Evolutionary conservation across 2,329 filamentous ascomycete species (phyloP).

Genomic region (Paramyrothecium roridum): DNA sequence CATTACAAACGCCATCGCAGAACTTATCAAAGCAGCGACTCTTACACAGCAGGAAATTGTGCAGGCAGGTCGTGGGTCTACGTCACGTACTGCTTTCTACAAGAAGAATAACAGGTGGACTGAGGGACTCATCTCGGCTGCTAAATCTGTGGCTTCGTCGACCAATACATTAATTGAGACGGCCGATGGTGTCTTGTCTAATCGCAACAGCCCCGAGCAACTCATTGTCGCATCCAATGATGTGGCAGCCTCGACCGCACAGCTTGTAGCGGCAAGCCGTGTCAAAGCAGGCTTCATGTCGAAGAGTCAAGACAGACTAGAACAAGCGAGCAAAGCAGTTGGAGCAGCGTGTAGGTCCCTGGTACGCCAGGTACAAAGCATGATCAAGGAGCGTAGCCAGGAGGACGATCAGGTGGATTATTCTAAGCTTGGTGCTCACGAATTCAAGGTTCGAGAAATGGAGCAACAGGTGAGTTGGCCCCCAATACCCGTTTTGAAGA

Average conservation of each 20-base stretch:
- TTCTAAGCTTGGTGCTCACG: constrained; percentile 79
- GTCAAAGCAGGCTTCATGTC: constrained; percentile 99
- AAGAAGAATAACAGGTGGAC: constrained; percentile 99
- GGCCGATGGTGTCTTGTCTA: constrained; percentile 89
- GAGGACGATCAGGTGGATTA: constrained; percentile 89
- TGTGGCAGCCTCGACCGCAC: constrained; percentile 91
- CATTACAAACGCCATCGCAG: constrained; percentile 89
- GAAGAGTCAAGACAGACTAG: constrained; percentile 89
- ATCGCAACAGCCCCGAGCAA: constrained; percentile 91
- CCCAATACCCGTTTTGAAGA: neutral
- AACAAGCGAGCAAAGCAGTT: constrained; percentile 89
- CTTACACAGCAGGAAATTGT: constrained; percentile 95
- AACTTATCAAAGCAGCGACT: constrained; percentile 92
- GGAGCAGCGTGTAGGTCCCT: constrained; percentile 82
- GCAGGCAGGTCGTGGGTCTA: constrained; percentile 81
- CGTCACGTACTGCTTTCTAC: constrained; percentile 91
- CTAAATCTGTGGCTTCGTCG: constrained; percentile 89
- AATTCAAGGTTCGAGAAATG: constrained; percentile 99
- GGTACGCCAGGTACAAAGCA: constrained; percentile 88
- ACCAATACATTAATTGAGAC: constrained; percentile 98
- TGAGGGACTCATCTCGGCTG: constrained; percentile 92
- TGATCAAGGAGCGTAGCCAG: constrained; percentile 83
- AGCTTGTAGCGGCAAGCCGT: constrained; percentile 90
- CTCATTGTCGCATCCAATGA: constrained; percentile 97
- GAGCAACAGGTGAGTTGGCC: constrained; percentile 82